phyloP scores from a whole-genome alignment of 352 stramenopile species.

The Globisporangium acanthophoron region DNA sequence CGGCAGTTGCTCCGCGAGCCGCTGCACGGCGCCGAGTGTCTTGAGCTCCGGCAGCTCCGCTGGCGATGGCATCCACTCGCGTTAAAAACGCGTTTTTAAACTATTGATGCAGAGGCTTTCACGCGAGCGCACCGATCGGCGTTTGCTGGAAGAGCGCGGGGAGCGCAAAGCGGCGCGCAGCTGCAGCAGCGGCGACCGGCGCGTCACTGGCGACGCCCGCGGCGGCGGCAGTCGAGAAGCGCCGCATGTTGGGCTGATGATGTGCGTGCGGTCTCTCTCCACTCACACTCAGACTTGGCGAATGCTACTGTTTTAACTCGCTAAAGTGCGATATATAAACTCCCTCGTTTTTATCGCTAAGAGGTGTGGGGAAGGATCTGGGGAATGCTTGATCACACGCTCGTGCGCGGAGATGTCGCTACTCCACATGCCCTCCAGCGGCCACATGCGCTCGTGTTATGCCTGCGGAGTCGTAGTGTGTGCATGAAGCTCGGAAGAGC shows the following conservation, averaged over 20 bases:
- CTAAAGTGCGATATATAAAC: not conserved
- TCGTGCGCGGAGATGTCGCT: not conserved
- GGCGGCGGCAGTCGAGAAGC: conserved; percentile 1
- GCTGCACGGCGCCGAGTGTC: conserved; percentile 49
- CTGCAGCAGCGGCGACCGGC: not conserved
- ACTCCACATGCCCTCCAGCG: too few species aligned
- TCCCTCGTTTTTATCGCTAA: not conserved
- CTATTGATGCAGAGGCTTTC: not conserved
- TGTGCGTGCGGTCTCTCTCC: not conserved
- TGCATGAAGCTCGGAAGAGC: too few species aligned
- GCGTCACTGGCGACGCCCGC: not conserved
- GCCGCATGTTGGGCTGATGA: not conserved
- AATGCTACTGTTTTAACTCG: not conserved
- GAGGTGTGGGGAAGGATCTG: not conserved
- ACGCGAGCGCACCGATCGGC: conserved; percentile 23
- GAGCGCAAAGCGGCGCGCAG: conserved; percentile 6
- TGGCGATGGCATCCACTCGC: not conserved
- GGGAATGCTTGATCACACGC: not conserved
- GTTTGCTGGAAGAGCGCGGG: conserved; percentile 27
- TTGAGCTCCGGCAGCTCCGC: conserved; percentile 51
- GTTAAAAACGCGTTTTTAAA: not conserved
- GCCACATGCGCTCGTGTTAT: too few species aligned
- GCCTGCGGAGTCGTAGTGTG: too few species aligned
- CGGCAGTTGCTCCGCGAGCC: conserved; percentile 35
- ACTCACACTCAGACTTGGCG: not conserved